Base-by-base conservation (phyloP, 805 yeast genomes). In the Zygosaccharomyces gambellarensis region DNA sequence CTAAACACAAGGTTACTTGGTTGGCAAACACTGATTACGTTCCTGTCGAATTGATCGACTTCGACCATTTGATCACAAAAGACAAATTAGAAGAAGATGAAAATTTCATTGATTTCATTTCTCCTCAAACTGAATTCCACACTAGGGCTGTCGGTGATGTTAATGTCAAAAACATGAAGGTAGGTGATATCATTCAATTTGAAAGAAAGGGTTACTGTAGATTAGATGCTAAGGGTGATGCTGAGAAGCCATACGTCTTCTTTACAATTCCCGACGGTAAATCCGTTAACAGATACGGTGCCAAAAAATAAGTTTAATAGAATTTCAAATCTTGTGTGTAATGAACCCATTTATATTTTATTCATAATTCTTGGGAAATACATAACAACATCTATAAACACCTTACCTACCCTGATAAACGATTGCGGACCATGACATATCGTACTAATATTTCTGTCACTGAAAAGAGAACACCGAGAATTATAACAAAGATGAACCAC, bases 261-360 rank as follows among this genome's bases (percentile, higher is more conserved):
- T 92, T 86, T 74, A 85, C 96, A 57, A 89, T 92, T 61, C 98
- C 98, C 54, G 98, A 92, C 69, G 98, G 98, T 68, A 92, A 90
- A 73, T 70, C 84, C 47, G 85, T 82, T 39, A 83, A 83, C 70
- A 79, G 75, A 60, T 85, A 85, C 67, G 92, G 90, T 67, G 81
- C 84, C 46, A 85, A 85, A 75, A 75, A 76, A 65, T 71, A 68
- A 56, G 22, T 23, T 27, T 6, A 30, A 14, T 32, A 36, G 29
- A 28, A 29, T 45, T 4, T 19, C 34, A 34, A 31, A 14, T 32
- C 21, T 34, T 34, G 38, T 34, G 38, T 39, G n/a, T 43, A 39
- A 30, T 39, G 42, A 23, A 22, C 19, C 38, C 42, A 39, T 19
- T 27, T 21, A 43, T 31, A 17, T 30, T n/a, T 30, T 29, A 31